Evolutionary conservation across 208 protist genomes (phyloP).

Genomic region (Leishmania tarentolae): DNA sequence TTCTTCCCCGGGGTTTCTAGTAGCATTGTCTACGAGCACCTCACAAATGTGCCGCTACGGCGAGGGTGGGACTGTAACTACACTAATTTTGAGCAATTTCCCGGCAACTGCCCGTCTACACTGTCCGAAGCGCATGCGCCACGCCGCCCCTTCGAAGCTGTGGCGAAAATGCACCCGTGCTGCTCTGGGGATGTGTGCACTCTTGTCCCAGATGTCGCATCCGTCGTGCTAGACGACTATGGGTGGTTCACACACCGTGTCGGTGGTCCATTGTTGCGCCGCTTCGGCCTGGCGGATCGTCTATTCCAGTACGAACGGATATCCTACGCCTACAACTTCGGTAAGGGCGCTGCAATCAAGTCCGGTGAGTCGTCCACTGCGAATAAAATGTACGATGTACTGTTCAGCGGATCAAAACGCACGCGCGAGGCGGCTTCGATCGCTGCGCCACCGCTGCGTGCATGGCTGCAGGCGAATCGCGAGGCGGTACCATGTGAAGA

Average conservation of each 20-base stretch:
- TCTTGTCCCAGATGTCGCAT: conserved; percentile 38
- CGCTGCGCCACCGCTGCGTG: conserved; percentile 9
- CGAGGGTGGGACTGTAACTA: conserved; percentile 66
- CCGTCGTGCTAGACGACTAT: conserved; percentile 28
- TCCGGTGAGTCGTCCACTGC: not conserved
- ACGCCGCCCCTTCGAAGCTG: conserved; percentile 29
- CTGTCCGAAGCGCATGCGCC: conserved; percentile 5
- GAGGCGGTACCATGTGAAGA: conserved; percentile 20
- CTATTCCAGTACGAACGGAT: conserved; percentile 63
- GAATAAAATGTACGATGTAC: conserved; percentile 48
- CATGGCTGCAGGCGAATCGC: conserved; percentile 11
- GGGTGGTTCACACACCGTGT: conserved; percentile 61
- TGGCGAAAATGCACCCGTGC: conserved; percentile 31
- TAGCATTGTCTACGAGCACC: conserved; percentile 33
- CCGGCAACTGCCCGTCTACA: not conserved
- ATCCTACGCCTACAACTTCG: conserved; percentile 21
- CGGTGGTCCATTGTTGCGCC: conserved; percentile 36
- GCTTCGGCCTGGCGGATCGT: conserved; percentile 52
- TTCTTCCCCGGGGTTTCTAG: conserved; percentile 51
- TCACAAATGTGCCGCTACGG: conserved; percentile 52
- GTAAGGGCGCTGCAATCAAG: not conserved
- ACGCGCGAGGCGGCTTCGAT: conserved; percentile 5
- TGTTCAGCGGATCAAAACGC: conserved; percentile 45
- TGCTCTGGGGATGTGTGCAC: conserved; percentile 39
- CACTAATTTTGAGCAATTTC: conserved; percentile 44